Conservation (phyloP, 202 grass and related monocot species). For the Schoenoplectus tabernaemontani region DNA sequence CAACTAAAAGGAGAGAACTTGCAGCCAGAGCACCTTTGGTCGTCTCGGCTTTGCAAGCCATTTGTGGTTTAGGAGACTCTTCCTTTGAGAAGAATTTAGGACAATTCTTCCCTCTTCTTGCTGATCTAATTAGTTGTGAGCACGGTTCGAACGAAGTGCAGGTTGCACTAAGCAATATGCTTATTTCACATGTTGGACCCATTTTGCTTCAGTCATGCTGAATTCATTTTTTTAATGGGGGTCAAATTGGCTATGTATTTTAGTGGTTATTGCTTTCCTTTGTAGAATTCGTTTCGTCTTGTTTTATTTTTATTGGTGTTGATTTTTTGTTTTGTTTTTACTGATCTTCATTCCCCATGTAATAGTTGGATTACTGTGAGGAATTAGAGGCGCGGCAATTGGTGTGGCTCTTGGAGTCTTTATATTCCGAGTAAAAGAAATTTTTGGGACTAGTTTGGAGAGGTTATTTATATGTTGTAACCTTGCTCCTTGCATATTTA, state of each 20-base stretch:
- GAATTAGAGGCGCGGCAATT: background rate
- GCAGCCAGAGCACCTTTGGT: conserved; percentile 80
- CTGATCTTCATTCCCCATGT: conserved; percentile 1
- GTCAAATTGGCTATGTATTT: background rate
- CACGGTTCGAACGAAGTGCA: conserved; percentile 93
- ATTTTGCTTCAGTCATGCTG: conserved; percentile 76
- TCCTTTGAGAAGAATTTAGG: conserved; percentile 74
- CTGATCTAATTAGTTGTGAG: conserved; percentile 83
- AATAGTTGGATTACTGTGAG: conserved; percentile 16
- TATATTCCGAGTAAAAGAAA: background rate
- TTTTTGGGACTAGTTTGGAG: background rate
- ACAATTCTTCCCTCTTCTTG: conserved; percentile 79
- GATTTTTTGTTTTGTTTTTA: background rate
- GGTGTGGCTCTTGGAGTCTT: background rate
- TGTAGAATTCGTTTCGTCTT: conserved; percentile 23
- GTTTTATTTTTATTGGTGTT: conserved; percentile 13
- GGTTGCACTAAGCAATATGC: conserved; percentile 81
- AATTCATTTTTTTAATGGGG: background rate
- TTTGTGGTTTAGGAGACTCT: conserved; percentile 49
- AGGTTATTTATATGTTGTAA: background rate
- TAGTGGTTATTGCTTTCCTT: background rate
- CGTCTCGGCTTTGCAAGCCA: conserved; percentile 82
- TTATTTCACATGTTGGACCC: conserved; percentile 68
- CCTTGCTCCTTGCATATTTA: too few relatives aligned
- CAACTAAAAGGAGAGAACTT: conserved; percentile 86